phyloP scores from a whole-genome alignment of 257 asterid species.

The Solanum pinnatisectum region DNA sequence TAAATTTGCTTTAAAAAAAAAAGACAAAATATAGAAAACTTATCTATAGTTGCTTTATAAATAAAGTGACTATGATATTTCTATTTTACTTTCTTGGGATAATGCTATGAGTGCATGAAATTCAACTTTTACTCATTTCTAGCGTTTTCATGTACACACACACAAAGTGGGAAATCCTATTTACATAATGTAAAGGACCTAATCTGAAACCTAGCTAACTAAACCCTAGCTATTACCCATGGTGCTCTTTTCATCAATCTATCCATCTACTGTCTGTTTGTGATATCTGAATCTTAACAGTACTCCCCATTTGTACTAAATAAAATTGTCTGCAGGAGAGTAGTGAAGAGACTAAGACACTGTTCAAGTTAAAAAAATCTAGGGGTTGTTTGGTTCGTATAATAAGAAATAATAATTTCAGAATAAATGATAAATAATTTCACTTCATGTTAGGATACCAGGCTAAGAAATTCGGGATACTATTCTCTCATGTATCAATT shows the following conservation, averaged over 20 bases:
- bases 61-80: neutral
- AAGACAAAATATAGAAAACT: too few relatives aligned
- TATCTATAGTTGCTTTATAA: neutral
- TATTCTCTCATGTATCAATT: neutral
- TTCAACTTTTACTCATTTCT: neutral
- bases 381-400: neutral
- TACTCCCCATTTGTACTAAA: neutral
- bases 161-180: neutral
- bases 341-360: neutral
- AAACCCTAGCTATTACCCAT: neutral
- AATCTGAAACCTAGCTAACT: neutral
- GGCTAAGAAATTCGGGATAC: neutral
- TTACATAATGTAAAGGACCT: neutral
- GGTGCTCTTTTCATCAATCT: neutral
- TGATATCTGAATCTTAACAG: conserved; percentile 11
- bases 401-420: neutral
- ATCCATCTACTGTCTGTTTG: conserved; percentile 10
- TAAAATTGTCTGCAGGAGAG: neutral
- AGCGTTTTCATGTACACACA: neutral
- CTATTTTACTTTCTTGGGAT: neutral
- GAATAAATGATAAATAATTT: neutral
- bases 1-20: too few relatives aligned
- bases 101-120: neutral
- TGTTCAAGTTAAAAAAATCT: neutral
- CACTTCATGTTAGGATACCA: neutral